Base-by-base conservation (phyloP, 306 rosid species). In the Astragalus membranaceus region DNA sequence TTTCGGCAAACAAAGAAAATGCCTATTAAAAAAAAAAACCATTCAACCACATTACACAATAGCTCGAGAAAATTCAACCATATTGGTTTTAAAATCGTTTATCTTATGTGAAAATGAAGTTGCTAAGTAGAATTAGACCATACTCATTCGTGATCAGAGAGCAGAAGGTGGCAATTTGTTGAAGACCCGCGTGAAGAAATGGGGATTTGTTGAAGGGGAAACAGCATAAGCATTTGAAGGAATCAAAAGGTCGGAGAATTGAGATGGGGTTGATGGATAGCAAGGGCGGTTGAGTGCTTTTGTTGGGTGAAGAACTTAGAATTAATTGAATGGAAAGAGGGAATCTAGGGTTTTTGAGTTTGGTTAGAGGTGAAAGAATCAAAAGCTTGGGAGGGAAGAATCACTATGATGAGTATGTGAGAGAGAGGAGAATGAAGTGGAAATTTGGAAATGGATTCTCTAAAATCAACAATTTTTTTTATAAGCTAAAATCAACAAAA, bases 321-420 rank as follows among this genome's bases (percentile, higher is more conserved):
- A 43, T n/a, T 69, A 35, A 68, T 33, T 12, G 49, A 50, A 48
- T 50, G 17, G 11, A 49, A 29, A 60, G 35, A 59, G 79, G 50
- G 67, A 63, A 72, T 79, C 72, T 86, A 86, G 91, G 91, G 88
- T 83, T 86, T 84, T 74, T 67, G 69, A 67, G 43, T 79, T 75
- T 54, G 79, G 70, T 23, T 17, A 72, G 73, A 57, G 57, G 44
- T 23, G 33, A 10, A 41, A 74, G 58, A 83, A 78, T 72, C 80
- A 77, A 78, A 68, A 79, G 65, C 73, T 49, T 70, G 15, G 63
- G 67, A 50, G 60, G 75, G 74, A 70, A 72, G 72, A 76, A 67
- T 71, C 64, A 56, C 35, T 37, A 29, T 41, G 15, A 46, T 59
- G 66, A 41, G 35, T 14, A 49, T 11, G 37, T 7, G 84, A 64